Percentiles rank a stretch among this genome's conserved stretches.
Conservation (phyloP, 208 protist genomes). For the Acanthamoeba royreba region DNA sequence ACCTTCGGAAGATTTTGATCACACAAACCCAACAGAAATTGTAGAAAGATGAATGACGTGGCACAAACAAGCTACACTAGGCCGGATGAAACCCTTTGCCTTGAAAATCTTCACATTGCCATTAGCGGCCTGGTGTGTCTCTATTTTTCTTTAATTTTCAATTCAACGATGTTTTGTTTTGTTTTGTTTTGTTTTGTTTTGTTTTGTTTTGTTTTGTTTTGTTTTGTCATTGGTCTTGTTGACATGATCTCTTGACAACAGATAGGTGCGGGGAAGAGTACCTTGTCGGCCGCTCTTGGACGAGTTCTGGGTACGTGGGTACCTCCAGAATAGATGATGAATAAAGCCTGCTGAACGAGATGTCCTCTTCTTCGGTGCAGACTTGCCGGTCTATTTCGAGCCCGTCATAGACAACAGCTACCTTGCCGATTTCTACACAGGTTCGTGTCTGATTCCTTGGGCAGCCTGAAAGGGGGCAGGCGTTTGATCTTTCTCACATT, state of each 20-base stretch:
- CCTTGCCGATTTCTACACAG: conserved; percentile 72
- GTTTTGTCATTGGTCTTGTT: too few species aligned
- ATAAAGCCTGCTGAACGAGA: not conserved
- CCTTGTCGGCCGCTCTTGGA: conserved; percentile 58
- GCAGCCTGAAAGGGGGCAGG: not conserved
- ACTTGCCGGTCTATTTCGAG: conserved; percentile 64
- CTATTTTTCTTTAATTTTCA: not conserved
- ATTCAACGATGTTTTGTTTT: too few species aligned
- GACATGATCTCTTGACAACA: too few species aligned
- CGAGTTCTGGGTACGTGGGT: conserved; percentile 56
- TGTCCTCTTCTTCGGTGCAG: too few species aligned
- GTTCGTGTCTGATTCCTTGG: too few species aligned
- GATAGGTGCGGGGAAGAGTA: conserved; percentile 76
- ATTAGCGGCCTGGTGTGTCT: conserved; percentile 46
- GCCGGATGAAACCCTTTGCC: not conserved
- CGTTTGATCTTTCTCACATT: not conserved
- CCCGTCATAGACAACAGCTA: conserved; percentile 72
- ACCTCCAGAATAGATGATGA: too few species aligned
- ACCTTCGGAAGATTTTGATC: too few species aligned
- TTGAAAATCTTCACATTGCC: conserved; percentile 51
- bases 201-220: too few species aligned
- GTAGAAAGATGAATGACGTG: too few species aligned
- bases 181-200: too few species aligned
- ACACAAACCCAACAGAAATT: too few species aligned
- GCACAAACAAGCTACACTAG: not conserved